Conservation (phyloP, 2,329 filamentous ascomycete species). For the Colletotrichum zoysiae region DNA sequence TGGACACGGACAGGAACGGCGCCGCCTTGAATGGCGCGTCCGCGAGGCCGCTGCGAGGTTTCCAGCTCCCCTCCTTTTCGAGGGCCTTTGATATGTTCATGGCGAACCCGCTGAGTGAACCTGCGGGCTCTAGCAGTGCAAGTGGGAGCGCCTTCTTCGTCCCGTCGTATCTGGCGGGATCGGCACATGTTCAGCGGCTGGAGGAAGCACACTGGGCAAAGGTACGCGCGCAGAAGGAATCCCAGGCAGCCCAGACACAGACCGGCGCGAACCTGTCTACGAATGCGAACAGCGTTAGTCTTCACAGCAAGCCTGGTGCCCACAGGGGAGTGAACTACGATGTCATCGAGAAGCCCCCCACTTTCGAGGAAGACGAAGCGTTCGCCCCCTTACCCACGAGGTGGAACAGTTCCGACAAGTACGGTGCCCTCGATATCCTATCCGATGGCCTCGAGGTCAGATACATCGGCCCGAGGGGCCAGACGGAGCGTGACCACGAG, state of each 20-base stretch:
- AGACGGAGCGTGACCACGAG: slow-evolving; percentile 74
- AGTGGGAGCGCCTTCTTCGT: slow-evolving; percentile 73
- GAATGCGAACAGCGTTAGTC: slow-evolving; percentile 61
- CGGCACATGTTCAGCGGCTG: slow-evolving; percentile 82
- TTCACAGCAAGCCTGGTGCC: slow-evolving; percentile 68
- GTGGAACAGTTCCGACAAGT: slow-evolving; percentile 87
- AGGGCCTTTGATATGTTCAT: slow-evolving; percentile 66
- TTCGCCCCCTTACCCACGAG: slow-evolving; percentile 80
- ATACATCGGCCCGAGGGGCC: slow-evolving; percentile 61
- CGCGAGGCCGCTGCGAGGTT: slow-evolving; percentile 41
- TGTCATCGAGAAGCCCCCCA: slow-evolving; percentile 80
- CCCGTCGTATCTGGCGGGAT: slow-evolving; percentile 85
- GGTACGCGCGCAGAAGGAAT: slow-evolving; percentile 63
- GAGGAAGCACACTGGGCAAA: slow-evolving; percentile 77
- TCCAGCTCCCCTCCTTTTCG: slow-evolving; percentile 61
- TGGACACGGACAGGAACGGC: slow-evolving; percentile 52
- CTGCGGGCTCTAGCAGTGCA: slow-evolving; percentile 43
- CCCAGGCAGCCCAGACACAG: slow-evolving; percentile 56
- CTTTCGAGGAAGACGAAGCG: slow-evolving; percentile 68
- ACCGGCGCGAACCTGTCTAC: slow-evolving; percentile 65
- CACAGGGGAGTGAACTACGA: slow-evolving; percentile 87
- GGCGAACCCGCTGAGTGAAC: slow-evolving; percentile 45
- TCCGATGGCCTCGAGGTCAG: slow-evolving; percentile 80
- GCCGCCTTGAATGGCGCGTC: slow-evolving; percentile 45
- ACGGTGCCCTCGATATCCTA: slow-evolving; percentile 78